Evolutionary conservation across 345 rosid genomes (phyloP), one percentile per base, ranked within the genome.

Genomic region (Populus simonii): DNA sequence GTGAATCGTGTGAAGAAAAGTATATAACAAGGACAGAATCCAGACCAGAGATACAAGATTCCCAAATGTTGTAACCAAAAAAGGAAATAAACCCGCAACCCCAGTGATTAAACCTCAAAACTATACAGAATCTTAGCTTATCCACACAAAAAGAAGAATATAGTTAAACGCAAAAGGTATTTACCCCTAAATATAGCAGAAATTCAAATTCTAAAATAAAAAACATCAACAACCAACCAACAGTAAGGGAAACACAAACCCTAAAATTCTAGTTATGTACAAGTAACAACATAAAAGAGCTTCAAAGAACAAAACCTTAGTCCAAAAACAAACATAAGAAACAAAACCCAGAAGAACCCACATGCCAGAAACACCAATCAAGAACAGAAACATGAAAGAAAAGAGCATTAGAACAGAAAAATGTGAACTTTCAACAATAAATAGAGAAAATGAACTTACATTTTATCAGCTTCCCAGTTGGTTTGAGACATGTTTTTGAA

Each of bases 381-480:
- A 76, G 45, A 78, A 18, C 29, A n/a, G 51, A 12, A 39, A 75
- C 63, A 43, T 43, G 17, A 20, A 8, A 71, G 55, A 69, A n/a
- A n/a, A 3, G 22, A 27, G 16, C 35, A 29, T 18, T 17, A 20
- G 27, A 75, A 59, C 22, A 53, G 27, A 63, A 55, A 36, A 71
- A 55, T 33, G 70, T 74, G 49, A 47, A 49, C 35, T 18, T 22
- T 16, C 63, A 55, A 45, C 22, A 8, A 51, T 45, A 53, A 29
- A 17, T 20, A 59, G 20, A 76, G 43, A 79, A 38, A 69, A 25
- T 63, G 41, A 68, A 79, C 93, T 89, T 86, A 94, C 98, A 94
- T 94, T 94, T 94, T 94, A 92, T 94, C 98, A 80, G 98, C 98
- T 91, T 94, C 96, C 98, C 98, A 94, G 90, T 94, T 94, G 82